Conservation (phyloP, 345 rosid genomes). For the Eucalyptus virginea region DNA sequence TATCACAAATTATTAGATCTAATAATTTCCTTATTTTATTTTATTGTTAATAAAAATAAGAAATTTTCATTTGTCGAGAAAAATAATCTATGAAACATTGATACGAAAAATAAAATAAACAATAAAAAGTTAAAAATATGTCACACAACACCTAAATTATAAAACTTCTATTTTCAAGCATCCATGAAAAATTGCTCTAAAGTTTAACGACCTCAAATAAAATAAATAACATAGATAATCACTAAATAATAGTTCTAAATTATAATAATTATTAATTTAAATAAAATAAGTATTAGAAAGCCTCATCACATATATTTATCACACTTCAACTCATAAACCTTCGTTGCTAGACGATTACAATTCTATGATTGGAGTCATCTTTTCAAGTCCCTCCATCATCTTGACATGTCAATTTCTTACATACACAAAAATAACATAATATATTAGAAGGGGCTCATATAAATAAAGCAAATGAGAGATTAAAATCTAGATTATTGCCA, state of each 20-base stretch:
- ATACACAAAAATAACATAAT: not conserved
- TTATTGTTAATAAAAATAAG: too few relatives aligned
- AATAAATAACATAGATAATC: not conserved
- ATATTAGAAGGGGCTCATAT: not conserved
- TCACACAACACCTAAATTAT: not conserved
- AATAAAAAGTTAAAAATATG: too few relatives aligned
- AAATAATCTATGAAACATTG: fast-evolving
- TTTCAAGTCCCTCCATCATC: not conserved
- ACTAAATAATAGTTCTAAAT: too few relatives aligned
- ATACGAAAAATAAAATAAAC: too few relatives aligned
- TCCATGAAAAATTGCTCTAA: not conserved
- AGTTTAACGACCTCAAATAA: too few relatives aligned
- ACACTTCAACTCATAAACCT: not conserved
- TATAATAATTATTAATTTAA: too few relatives aligned
- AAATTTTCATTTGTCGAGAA: too few relatives aligned
- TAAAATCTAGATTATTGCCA: too few relatives aligned
- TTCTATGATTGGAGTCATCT: not conserved
- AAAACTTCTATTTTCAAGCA: not conserved
- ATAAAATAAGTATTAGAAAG: too few relatives aligned
- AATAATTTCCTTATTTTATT: too few relatives aligned
- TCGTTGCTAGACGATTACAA: fast-evolving
- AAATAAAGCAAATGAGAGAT: not conserved
- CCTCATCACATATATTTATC: not conserved
- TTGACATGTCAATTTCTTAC: not conserved
- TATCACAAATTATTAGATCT: not conserved